Conservation (phyloP, 139 green algal species). For the Picochlorum sp. region DNA sequence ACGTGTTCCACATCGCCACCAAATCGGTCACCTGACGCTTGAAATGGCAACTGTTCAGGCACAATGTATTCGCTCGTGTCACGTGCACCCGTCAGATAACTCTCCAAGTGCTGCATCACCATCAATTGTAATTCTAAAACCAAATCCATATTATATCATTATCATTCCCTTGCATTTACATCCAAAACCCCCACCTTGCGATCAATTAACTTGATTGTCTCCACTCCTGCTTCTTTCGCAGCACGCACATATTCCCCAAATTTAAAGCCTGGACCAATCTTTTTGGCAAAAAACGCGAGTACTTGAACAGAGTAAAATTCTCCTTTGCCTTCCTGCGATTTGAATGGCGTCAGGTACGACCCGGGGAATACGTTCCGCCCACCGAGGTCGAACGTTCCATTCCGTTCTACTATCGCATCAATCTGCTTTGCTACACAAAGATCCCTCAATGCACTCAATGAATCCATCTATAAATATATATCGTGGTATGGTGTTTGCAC, state of each 20-base stretch:
- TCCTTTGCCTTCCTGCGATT: conserved; percentile 23
- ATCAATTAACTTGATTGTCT: conserved; percentile 9
- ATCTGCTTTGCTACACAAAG: neutral
- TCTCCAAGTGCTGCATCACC: conserved; percentile 10
- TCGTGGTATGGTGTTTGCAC: too few species aligned
- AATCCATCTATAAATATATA: too few species aligned
- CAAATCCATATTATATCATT: neutral
- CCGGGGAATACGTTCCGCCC: conserved; percentile 11
- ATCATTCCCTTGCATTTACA: too few species aligned
- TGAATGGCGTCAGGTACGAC: conserved; percentile 20
- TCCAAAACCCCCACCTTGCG: conserved; percentile 8
- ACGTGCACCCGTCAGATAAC: conserved; percentile 16
- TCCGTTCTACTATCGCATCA: neutral
- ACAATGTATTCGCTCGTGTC: conserved; percentile 16
- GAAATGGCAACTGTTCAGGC: conserved; percentile 1
- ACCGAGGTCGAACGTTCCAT: conserved; percentile 11
- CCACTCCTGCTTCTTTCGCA: conserved; percentile 1
- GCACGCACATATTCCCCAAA: conserved; percentile 18
- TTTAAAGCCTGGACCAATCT: neutral
- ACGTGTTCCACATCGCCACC: too few species aligned
- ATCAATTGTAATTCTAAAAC: neutral
- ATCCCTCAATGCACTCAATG: too few species aligned
- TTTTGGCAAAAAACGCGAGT: conserved; percentile 20
- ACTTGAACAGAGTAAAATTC: conserved; percentile 20
- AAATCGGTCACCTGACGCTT: too few species aligned